phyloP scores from a whole-genome alignment of 179 eudicot species.

The Carnegiea gigantea region DNA sequence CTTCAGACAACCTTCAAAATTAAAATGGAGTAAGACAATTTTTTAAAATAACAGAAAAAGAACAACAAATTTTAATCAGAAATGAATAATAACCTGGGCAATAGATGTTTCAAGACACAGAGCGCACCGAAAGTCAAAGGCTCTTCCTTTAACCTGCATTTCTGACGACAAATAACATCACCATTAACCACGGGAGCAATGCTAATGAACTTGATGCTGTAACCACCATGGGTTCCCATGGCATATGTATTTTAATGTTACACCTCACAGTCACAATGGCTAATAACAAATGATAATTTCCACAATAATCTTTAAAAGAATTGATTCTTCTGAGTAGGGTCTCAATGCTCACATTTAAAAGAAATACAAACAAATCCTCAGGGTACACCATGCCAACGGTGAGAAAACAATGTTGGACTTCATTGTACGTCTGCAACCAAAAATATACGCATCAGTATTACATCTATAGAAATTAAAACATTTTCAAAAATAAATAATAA shows the following conservation, averaged over 20 bases:
- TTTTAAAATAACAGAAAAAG: constrained; percentile 13
- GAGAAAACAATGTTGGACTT: constrained; percentile 92
- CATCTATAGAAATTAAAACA: too few species aligned
- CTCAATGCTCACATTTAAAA: constrained; percentile 66
- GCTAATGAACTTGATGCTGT: not conserved
- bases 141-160: constrained; percentile 94
- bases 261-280: not conserved
- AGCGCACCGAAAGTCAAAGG: constrained; percentile 89
- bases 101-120: constrained; percentile 85
- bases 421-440: constrained; percentile 81
- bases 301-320: not conserved
- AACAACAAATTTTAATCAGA: constrained; percentile 4
- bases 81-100: constrained; percentile 69
- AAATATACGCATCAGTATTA: not conserved
- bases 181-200: not conserved
- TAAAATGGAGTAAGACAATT: constrained; percentile 11
- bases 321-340: not conserved
- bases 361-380: constrained; percentile 82
- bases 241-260: not conserved
- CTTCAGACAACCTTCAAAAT: constrained; percentile 73
- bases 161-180: constrained; percentile 47
- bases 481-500: too few species aligned
- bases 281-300: not conserved
- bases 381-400: constrained; percentile 89
- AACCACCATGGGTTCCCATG: not conserved